Percentiles rank a stretch among this genome's conserved stretches.
phyloP scores from a whole-genome alignment of 129 eudicot species.

The Artemisia argyi region DNA sequence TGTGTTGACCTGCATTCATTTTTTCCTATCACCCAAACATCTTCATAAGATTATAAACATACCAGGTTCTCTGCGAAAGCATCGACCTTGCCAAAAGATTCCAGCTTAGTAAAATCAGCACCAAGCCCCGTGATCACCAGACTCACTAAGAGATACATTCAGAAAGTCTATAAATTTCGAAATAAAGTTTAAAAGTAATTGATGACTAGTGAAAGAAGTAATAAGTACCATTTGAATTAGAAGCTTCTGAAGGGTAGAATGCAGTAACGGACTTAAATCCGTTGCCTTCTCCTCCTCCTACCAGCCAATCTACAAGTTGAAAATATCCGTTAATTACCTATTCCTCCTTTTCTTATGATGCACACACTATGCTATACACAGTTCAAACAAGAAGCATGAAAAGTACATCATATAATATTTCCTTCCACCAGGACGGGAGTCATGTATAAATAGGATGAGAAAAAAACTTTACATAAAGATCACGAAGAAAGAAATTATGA shows the following conservation, averaged over 20 bases:
- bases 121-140: slow-evolving; percentile 89
- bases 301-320: slow-evolving; percentile 78
- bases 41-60: slow-evolving; percentile 11
- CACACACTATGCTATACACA: background rate
- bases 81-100: slow-evolving; percentile 99
- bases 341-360: background rate
- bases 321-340: background rate
- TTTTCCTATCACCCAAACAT: background rate
- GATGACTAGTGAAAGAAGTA: slow-evolving; percentile 6
- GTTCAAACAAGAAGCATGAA: background rate
- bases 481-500: background rate
- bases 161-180: slow-evolving; percentile 16
- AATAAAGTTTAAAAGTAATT: slow-evolving; percentile 4
- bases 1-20: background rate
- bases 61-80: slow-evolving; percentile 91
- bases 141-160: slow-evolving; percentile 56
- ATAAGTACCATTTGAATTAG: slow-evolving; percentile 73
- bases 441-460: background rate
- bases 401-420: background rate
- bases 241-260: slow-evolving; percentile 75
- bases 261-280: slow-evolving; percentile 78
- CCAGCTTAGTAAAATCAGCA: slow-evolving; percentile 89
- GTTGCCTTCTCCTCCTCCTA: slow-evolving; percentile 77
- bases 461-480: background rate
- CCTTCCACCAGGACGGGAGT: too few relatives aligned